These are phyloP conservation scores for Cercospora brassicicola DNA, from an alignment of 2,329 filamentous ascomycete species.

Conservation along the genomic window DNA sequence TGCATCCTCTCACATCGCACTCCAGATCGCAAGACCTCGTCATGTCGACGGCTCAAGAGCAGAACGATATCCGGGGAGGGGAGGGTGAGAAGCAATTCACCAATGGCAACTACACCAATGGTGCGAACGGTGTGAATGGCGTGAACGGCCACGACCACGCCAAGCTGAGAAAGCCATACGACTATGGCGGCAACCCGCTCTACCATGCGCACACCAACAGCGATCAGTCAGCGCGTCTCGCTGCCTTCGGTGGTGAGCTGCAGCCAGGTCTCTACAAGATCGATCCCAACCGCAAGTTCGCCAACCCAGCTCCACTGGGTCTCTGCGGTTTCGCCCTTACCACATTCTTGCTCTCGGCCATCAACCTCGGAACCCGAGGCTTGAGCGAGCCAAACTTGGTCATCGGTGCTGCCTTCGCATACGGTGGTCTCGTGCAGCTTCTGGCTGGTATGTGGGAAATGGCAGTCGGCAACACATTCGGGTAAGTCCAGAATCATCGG, in stretches of 20 bases:
- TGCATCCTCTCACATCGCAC: neutral
- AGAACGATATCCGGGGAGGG: conserved; percentile 35
- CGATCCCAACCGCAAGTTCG: conserved; percentile 32
- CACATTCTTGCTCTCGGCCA: conserved; percentile 59
- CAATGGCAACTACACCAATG: conserved; percentile 21
- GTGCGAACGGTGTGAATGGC: conserved; percentile 24
- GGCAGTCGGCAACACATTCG: conserved; percentile 12
- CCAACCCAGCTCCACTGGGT: conserved; percentile 60
- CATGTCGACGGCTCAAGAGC: conserved; percentile 48
- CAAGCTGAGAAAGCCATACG: conserved; percentile 49
- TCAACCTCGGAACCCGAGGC: conserved; percentile 49
- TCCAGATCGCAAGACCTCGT: conserved; percentile 15
- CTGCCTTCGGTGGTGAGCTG: conserved; percentile 55
- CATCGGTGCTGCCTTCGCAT: conserved; percentile 51
- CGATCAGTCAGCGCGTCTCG: conserved; percentile 50
- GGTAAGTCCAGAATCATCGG: neutral
- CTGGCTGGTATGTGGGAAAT: conserved; percentile 56
- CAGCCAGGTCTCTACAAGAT: conserved; percentile 53
- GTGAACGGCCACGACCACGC: conserved; percentile 43
- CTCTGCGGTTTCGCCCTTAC: conserved; percentile 66
- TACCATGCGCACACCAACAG: conserved; percentile 48
- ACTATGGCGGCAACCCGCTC: conserved; percentile 55
- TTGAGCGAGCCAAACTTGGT: conserved; percentile 50
- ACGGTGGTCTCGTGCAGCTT: conserved; percentile 54
- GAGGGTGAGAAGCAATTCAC: conserved; percentile 27